These are phyloP conservation scores for Fulvia fulva DNA, from an alignment of 2,329 filamentous ascomycete genomes.

Conservation along the genomic window DNA sequence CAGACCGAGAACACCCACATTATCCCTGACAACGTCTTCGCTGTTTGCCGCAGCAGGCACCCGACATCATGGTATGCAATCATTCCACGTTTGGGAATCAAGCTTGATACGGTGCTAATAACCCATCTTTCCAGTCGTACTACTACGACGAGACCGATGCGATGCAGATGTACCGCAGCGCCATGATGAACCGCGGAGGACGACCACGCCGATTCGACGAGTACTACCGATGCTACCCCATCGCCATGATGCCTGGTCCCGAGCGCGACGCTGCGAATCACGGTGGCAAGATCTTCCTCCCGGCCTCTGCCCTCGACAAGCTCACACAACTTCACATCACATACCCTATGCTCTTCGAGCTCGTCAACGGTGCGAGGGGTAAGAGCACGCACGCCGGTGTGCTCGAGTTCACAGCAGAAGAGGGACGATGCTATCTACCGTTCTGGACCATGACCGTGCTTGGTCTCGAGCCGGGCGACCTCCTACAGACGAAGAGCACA, in stretches of 20 bases:
- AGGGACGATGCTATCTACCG: constrained; percentile 92
- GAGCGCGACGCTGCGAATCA: constrained; percentile 89
- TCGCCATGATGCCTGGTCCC: constrained; percentile 87
- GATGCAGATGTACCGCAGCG: constrained; percentile 52
- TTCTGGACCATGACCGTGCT: constrained; percentile 98
- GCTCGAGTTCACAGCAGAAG: constrained; percentile 94
- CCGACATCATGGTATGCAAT: not conserved
- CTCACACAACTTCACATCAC: constrained; percentile 93
- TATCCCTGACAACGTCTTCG: not conserved
- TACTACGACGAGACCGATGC: constrained; percentile 51
- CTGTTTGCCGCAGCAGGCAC: not conserved
- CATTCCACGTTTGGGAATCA: not conserved
- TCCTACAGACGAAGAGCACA: constrained; percentile 92
- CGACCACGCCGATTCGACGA: constrained; percentile 84
- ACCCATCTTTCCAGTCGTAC: constrained; percentile 23
- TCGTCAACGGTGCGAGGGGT: constrained; percentile 79
- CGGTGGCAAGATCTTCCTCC: constrained; percentile 95
- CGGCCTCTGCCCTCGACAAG: constrained; percentile 94
- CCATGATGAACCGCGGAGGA: constrained; percentile 49
- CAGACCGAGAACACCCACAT: too few relatives aligned
- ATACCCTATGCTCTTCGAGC: constrained; percentile 95
- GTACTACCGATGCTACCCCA: constrained; percentile 95
- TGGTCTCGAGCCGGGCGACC: constrained; percentile 82
- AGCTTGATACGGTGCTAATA: not conserved
- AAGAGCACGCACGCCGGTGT: constrained; percentile 90